Conservation (phyloP, 257 asterid species). For the Voacanga thouarsii region DNA sequence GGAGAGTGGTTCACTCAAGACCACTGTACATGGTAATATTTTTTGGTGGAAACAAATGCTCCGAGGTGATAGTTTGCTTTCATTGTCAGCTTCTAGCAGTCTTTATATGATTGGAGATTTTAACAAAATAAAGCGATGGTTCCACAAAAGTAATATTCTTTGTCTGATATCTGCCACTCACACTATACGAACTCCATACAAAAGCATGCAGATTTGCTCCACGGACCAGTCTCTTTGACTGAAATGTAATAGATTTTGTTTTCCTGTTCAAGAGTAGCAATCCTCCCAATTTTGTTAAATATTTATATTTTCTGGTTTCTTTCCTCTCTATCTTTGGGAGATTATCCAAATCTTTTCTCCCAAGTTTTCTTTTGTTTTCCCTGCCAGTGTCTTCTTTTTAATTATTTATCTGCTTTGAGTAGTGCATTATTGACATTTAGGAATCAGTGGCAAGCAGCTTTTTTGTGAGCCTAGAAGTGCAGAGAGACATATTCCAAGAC, state of each 20-base stretch:
- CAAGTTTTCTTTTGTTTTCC: background rate
- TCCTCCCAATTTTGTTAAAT: background rate
- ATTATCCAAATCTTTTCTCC: background rate
- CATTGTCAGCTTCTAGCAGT: background rate
- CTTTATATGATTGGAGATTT: background rate
- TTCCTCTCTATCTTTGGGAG: background rate
- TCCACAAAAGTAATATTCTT: background rate
- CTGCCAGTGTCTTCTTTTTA: too few relatives aligned
- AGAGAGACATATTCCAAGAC: background rate
- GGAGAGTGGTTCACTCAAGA: background rate
- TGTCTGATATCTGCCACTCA: background rate
- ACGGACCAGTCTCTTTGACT: background rate
- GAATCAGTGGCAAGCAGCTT: background rate
- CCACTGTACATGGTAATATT: too few relatives aligned
- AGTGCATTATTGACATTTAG: background rate
- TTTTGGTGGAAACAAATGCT: background rate
- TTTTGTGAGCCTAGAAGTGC: background rate
- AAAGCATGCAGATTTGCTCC: background rate
- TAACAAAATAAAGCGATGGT: background rate
- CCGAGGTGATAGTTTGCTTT: background rate
- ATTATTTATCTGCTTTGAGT: background rate
- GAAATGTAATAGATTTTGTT: background rate
- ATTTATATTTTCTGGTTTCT: background rate
- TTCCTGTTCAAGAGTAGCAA: background rate
- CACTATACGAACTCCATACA: background rate